These are phyloP conservation scores for Jackrogersella minutella DNA, from an alignment of 495 filamentous ascomycete species.

Conservation along the genomic window DNA sequence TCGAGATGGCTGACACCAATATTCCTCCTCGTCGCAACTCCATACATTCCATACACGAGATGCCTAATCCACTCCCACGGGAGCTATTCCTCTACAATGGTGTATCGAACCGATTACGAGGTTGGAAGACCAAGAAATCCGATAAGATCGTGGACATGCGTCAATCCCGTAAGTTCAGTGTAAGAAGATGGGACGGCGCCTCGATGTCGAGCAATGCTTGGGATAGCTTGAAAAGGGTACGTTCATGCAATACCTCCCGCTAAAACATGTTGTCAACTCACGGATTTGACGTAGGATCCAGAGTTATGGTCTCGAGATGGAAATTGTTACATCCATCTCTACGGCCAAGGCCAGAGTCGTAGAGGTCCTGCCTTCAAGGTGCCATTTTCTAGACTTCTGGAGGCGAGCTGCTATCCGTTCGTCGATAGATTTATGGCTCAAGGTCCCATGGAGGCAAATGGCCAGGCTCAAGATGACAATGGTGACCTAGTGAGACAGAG, in stretches of 20 bases:
- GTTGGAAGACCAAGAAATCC: slow-evolving; percentile 38
- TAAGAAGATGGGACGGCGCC: slow-evolving; percentile 66
- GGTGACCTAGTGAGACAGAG: slow-evolving; percentile 23
- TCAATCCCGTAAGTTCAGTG: slow-evolving; percentile 28
- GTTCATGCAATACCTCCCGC: slow-evolving; percentile 23
- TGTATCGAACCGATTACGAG: slow-evolving; percentile 34
- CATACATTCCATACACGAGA: neutral
- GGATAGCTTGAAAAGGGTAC: slow-evolving; percentile 63
- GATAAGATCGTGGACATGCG: slow-evolving; percentile 33
- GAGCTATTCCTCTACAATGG: slow-evolving; percentile 39
- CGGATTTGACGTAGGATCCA: slow-evolving; percentile 55
- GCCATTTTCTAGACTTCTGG: slow-evolving; percentile 57
- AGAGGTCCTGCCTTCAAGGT: slow-evolving; percentile 69
- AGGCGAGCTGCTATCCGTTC: slow-evolving; percentile 61
- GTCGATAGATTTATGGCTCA: slow-evolving; percentile 58
- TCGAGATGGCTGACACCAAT: slow-evolving; percentile 4
- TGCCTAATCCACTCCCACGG: neutral
- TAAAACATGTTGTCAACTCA: neutral
- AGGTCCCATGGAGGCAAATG: slow-evolving; percentile 22
- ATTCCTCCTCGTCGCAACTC: neutral
- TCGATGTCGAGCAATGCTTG: slow-evolving; percentile 56
- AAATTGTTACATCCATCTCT: slow-evolving; percentile 70
- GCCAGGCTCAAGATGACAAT: slow-evolving; percentile 32
- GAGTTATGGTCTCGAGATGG: slow-evolving; percentile 70
- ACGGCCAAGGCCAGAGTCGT: slow-evolving; percentile 64